Base-by-base conservation (phyloP, 352 stramenopile genomes). In the Globisporangium abappressorium region DNA sequence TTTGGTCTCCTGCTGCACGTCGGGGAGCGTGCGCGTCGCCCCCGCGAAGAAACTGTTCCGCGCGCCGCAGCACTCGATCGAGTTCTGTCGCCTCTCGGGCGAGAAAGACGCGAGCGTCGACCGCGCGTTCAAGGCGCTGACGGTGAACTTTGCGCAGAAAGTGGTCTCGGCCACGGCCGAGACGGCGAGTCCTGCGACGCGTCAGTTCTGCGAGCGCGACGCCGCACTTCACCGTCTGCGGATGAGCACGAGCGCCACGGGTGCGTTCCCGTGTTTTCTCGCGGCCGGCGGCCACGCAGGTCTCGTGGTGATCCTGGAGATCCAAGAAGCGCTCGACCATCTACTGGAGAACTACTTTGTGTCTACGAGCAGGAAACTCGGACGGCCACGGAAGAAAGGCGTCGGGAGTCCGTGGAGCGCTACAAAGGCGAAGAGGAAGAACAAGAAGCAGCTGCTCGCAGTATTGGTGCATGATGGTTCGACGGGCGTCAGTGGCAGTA, bases 121-220 rank as follows among this genome's bases (percentile, higher is more conserved):
- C 51, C 76, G 77, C 38, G 69, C 76, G 26, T 87, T 82, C 72
- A 93, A 93, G 70, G 73, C 71, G 33, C 64, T 92, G 28, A 77
- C 59, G 0, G 67, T 89, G 33, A 82, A 70, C 24, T 90, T 94
- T 62, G 72, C 79, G 20, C 75, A 74, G 15, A 72, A 68, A 1
- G 73, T 86, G 0, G 75, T 91, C 0, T 71, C 76, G 38, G 81
- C 70, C 0, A 78, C 77, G 12, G 80, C 70, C 15, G 82, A 92
- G 64, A 57, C 72, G 20, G 66, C 73, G 18, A 81, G 72, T 57
- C 67, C 76, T 33, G 75, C 67, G 3, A 83, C 79, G 6, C 78
- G 86, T 6, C 78, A 90, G 58, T 94, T 94, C 65, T 89, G 82
- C 46, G 83, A 92, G 59, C 81, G 86, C 12, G 82, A 94, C 70